Conservation (phyloP, 352 stramenopile species). For the Phytopythium vexans region DNA sequence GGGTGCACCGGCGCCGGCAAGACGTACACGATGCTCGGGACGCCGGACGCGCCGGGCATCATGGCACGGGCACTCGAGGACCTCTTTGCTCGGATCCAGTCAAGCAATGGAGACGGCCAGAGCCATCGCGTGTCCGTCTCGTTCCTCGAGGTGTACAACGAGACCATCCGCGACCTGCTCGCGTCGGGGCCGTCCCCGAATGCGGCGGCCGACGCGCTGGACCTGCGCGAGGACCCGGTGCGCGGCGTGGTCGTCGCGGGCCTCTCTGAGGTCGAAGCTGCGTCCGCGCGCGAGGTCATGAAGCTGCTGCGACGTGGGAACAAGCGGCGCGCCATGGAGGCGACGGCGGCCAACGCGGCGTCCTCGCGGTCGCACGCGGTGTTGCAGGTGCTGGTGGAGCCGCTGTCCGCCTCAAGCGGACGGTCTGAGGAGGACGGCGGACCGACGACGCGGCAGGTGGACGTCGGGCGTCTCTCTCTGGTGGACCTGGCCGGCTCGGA, state of each 20-base stretch:
- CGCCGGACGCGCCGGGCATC: conserved; percentile 76
- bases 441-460: conserved; percentile 18
- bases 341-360: conserved; percentile 84
- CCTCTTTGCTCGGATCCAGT: conserved; percentile 73
- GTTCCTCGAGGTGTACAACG: conserved; percentile 92
- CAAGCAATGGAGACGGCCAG: conserved; percentile 9
- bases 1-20: conserved; percentile 88
- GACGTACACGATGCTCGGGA: conserved; percentile 92
- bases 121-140: conserved; percentile 68
- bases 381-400: conserved; percentile 81
- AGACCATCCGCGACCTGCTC: conserved; percentile 91
- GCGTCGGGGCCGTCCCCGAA: conserved; percentile 21
- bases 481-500: conserved; percentile 92
- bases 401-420: conserved; percentile 21
- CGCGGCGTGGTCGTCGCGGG: conserved; percentile 80
- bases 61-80: conserved; percentile 87
- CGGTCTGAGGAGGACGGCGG: conserved; percentile 5
- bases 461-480: conserved; percentile 88
- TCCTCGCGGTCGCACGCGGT: conserved; percentile 90
- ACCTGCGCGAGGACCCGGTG: conserved; percentile 85
- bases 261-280: conserved; percentile 83
- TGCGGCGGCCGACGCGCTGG: conserved; percentile 42
- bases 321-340: conserved; percentile 84
- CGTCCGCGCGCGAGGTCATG: conserved; percentile 81
- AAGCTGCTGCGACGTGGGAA: conserved; percentile 84